A percentile compares a stretch with the other conserved stretches of the same genome.
Conservation (phyloP, 1,284 basidiomycete species). For the Hypsizygus ulmarius region DNA sequence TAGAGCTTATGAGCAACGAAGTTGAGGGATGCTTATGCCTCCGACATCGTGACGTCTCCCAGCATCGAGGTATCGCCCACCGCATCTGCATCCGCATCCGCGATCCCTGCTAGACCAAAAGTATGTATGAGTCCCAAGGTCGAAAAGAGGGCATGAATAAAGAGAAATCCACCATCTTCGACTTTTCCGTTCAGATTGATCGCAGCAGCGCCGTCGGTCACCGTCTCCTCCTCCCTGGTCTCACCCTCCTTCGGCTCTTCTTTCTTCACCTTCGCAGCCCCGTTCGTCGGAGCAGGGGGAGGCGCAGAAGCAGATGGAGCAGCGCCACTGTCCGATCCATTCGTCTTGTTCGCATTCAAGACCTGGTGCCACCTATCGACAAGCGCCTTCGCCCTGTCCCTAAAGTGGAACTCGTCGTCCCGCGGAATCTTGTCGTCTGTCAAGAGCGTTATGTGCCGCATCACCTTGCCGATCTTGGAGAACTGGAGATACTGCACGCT, state of each 20-base stretch:
- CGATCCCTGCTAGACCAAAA: constrained; percentile 18
- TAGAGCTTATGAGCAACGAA: too few relatives aligned
- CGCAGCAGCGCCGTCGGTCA: constrained; percentile 20
- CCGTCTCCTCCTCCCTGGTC: constrained; percentile 21
- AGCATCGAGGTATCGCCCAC: constrained; percentile 32
- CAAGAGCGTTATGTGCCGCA: constrained; percentile 88
- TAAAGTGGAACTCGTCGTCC: constrained; percentile 87
- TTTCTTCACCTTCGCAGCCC: background rate
- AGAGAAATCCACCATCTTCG: constrained; percentile 13
- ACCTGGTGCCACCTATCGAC: constrained; percentile 76
- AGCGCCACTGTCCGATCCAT: background rate
- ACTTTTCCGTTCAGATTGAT: constrained; percentile 29
- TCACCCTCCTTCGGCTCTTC: constrained; percentile 20
- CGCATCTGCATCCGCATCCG: constrained; percentile 20
- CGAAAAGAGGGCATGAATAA: background rate
- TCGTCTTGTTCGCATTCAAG: constrained; percentile 36
- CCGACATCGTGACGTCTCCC: constrained; percentile 49
- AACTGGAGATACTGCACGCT: constrained; percentile 81
- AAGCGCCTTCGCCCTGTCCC: constrained; percentile 69
- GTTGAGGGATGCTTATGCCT: constrained; percentile 25
- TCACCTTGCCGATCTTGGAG: constrained; percentile 98
- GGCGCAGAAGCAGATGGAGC: background rate
- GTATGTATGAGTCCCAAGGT: constrained; percentile 16
- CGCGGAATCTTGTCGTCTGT: constrained; percentile 67
- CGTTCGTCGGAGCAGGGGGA: constrained; percentile 1